Conservation (phyloP, 352 stramenopile species). For the Globisporangium okanoganense region DNA sequence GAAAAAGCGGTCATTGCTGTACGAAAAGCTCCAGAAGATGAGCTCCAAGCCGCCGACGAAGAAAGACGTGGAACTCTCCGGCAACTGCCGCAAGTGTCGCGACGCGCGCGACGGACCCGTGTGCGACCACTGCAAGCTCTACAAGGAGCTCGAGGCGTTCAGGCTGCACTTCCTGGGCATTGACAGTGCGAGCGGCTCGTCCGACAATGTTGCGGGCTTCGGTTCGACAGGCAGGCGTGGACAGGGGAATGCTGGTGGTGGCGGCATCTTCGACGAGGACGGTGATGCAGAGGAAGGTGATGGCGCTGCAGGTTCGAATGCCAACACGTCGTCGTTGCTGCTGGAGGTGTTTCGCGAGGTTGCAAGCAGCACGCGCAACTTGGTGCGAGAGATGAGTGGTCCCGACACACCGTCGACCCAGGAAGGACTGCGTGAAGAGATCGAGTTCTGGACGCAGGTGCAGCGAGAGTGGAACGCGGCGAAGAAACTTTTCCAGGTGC, state of each 20-base stretch:
- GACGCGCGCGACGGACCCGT: slow-evolving; percentile 48
- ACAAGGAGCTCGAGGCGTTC: slow-evolving; percentile 58
- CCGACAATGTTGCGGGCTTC: neutral
- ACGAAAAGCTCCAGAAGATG: slow-evolving; percentile 31
- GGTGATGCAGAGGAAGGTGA: slow-evolving; percentile 16
- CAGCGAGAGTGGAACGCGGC: slow-evolving; percentile 48
- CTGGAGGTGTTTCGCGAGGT: slow-evolving; percentile 67
- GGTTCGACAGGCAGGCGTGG: neutral
- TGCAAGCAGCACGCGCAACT: slow-evolving; percentile 20
- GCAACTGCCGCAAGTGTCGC: slow-evolving; percentile 64
- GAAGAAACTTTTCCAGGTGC: slow-evolving; percentile 63
- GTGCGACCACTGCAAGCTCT: slow-evolving; percentile 65
- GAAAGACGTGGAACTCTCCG: slow-evolving; percentile 51
- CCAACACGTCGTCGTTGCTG: slow-evolving; percentile 29
- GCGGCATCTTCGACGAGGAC: slow-evolving; percentile 1
- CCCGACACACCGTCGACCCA: neutral
- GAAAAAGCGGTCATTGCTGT: slow-evolving; percentile 29
- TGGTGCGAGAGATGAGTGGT: neutral
- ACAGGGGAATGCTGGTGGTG: neutral
- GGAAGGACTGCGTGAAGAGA: slow-evolving; percentile 38
- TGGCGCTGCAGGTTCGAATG: neutral
- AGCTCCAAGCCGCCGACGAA: slow-evolving; percentile 34
- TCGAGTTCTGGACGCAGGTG: slow-evolving; percentile 43
- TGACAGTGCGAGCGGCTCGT: slow-evolving; percentile 21
- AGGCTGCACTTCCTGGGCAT: slow-evolving; percentile 53